Base-by-base conservation (phyloP, 1,139 yeast genomes). In the Suhomyces bolitotheri region DNA sequence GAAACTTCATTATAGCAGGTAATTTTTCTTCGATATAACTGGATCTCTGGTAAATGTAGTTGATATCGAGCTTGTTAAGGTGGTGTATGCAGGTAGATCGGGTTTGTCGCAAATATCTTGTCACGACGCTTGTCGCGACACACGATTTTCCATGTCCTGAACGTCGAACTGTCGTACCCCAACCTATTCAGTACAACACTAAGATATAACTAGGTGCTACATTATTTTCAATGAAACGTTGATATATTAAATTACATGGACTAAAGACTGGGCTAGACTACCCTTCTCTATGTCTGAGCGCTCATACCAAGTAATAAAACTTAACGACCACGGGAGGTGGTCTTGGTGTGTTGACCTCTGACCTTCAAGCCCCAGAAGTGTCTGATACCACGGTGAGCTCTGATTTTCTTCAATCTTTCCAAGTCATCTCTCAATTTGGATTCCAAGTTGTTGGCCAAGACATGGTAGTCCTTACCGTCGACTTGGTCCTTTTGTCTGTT, bases 351-450 rank as follows among this genome's bases (percentile, higher is more conserved):
- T 84, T 90, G 97, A 80, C 97, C 97, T 84, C 97, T 89, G 68
- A 78, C 83, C 71, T 79, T 78, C 66, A 85, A 76, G 66, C 97
- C 97, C 97, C 97, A 94, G 94, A 84, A 90, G 83, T 92, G 99
- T 84, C 99, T 88, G 74, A 92, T 86, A 90, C 99, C 99, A 80
- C 97, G 86, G 94, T 92, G 98, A 66, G 97, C 80, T 84, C 97
- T 92, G 84, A 94, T 92, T 80, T 94, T 92, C 95, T 94, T 94
- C 76, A 92, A 83, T 82, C 97, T 92, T 81, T 92, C 98, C 74
- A 92, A 82, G 70, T 92, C 98, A 72, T 92, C 99, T 86, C 99
- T 94, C 77, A 92, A 87, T 80, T 92, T 92, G 66, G 96, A 87
- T 80, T 94, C 98, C 74, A 94, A 80, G 81, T 87, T 87, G 92